Conservation (phyloP, 768 basidiomycete species). For the Gyrodon lividus region DNA sequence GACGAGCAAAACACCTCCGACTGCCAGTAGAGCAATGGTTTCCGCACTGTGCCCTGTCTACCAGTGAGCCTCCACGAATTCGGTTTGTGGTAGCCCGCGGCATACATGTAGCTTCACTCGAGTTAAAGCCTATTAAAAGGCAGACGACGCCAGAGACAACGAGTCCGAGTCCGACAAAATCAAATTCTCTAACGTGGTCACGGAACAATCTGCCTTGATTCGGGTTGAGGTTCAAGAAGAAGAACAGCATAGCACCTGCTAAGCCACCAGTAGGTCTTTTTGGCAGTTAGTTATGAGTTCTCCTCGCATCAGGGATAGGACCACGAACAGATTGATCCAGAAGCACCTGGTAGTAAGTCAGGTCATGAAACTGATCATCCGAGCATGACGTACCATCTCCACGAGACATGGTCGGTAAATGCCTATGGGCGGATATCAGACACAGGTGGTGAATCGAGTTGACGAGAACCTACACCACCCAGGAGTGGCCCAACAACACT, state of each 20-base stretch:
- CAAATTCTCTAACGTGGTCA: conserved; percentile 36
- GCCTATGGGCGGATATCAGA: conserved; percentile 13
- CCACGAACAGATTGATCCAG: conserved; percentile 34
- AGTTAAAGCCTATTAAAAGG: conserved; percentile 39
- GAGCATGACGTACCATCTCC: conserved; percentile 37
- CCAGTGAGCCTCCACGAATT: not conserved
- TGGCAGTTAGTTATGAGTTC: not conserved
- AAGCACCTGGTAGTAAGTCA: conserved; percentile 32
- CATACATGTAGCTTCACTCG: conserved; percentile 34
- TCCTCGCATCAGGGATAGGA: not conserved
- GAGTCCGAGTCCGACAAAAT: conserved; percentile 38
- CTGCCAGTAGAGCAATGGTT: conserved; percentile 38
- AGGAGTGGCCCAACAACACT: conserved; percentile 45
- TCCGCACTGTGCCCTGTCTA: conserved; percentile 27
- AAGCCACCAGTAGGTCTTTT: conserved; percentile 37
- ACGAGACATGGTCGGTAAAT: conserved; percentile 36
- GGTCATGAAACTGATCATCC: not conserved
- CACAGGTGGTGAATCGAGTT: too few species aligned
- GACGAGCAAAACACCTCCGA: conserved; percentile 34
- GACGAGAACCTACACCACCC: conserved; percentile 30
- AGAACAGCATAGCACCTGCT: conserved; percentile 31
- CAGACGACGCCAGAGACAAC: conserved; percentile 37
- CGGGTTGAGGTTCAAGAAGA: conserved; percentile 37
- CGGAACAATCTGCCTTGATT: conserved; percentile 31
- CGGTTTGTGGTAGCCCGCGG: not conserved